Base-by-base conservation (phyloP, 176 grass and related monocot genomes). In the Carex scoparia region DNA sequence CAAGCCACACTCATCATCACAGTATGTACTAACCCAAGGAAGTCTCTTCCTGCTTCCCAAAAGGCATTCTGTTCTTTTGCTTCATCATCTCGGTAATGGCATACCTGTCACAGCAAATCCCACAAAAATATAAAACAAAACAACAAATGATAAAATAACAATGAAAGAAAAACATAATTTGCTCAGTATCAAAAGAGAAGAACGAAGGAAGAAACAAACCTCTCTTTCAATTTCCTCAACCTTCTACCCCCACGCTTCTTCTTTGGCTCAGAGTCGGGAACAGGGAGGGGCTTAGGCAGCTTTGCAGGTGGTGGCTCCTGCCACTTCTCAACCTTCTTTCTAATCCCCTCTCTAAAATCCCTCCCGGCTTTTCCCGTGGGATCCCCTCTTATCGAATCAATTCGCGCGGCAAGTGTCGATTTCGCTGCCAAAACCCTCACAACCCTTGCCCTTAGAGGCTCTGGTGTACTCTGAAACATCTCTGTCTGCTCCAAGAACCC, bases 251-350 rank as follows among this genome's bases (percentile, higher is more conserved):
- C 92, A 81, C 95, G 84, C 58, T 94, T 97, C 82, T 93, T 93
- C 86, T 98, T 93, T 37, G 95, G 92, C 23, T 91, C 88, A 0
- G 92, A 94, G 63, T 98, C 91, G 9, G 95, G 95, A 82, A 98
- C 91, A 37, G 95, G 91, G 79, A 98, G 91, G 77, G 91, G 95
- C 64, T 94, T 97, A 54, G 92, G 92, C 40, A 94, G 89, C 84
- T 93, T 97, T 79, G 95, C 95, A 40, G 95, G 95, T 9, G 95
- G 92, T 2, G 88, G 92, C 80, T 97, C 91, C 87, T 94, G 91
- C 95, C 95, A 98, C 69, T 98, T 94, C 49, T 91, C 95, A 2
- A 98, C 94, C 92, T 93, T 98, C 80, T 92, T 94, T 69, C 48
- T 80, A 5, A 98, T 89, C 84, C 91, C 95, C 71, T 97, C 89